phyloP scores from a whole-genome alignment of 2,329 filamentous ascomycete species.

The Metarhizium guizhouense region DNA sequence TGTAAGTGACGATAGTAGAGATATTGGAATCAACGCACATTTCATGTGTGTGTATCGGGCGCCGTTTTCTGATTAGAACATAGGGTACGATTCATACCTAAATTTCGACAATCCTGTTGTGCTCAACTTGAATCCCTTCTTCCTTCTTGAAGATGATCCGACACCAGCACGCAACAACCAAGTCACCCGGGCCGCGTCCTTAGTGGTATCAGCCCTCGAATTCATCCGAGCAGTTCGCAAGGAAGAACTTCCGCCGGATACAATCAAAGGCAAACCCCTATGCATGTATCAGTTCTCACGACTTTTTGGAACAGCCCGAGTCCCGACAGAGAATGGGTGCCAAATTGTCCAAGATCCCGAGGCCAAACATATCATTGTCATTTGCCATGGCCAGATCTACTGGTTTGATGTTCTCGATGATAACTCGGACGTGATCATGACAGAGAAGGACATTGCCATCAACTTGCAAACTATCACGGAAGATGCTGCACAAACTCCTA shows the following conservation, averaged over 20 bases:
- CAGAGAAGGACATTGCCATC: conserved; percentile 82
- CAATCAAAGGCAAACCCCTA: conserved; percentile 69
- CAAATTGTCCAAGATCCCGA: conserved; percentile 90
- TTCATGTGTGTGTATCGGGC: not conserved
- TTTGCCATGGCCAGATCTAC: conserved; percentile 94
- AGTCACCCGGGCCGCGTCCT: conserved; percentile 84
- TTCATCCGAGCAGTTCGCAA: conserved; percentile 89
- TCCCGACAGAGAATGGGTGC: conserved; percentile 90
- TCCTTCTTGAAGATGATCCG: conserved; percentile 92
- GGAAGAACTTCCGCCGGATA: conserved; percentile 88
- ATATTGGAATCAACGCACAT: not conserved
- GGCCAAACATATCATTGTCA: conserved; percentile 87
- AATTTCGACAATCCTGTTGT: conserved; percentile 98
- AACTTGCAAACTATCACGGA: conserved; percentile 90
- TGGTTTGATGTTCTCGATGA: conserved; percentile 98
- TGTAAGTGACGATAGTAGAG: conserved; percentile 53
- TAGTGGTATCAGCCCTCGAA: conserved; percentile 81
- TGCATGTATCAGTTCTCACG: conserved; percentile 99
- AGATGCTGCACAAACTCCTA: conserved; percentile 80
- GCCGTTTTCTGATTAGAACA: conserved; percentile 2
- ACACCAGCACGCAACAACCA: conserved; percentile 95
- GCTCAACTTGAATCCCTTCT: conserved; percentile 95
- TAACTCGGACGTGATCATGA: conserved; percentile 94
- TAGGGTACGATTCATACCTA: conserved; percentile 97
- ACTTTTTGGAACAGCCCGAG: conserved; percentile 86